These are phyloP conservation scores for Verticillium albo-atrum DNA, from an alignment of 2,329 filamentous ascomycete genomes.

Conservation along the genomic window DNA sequence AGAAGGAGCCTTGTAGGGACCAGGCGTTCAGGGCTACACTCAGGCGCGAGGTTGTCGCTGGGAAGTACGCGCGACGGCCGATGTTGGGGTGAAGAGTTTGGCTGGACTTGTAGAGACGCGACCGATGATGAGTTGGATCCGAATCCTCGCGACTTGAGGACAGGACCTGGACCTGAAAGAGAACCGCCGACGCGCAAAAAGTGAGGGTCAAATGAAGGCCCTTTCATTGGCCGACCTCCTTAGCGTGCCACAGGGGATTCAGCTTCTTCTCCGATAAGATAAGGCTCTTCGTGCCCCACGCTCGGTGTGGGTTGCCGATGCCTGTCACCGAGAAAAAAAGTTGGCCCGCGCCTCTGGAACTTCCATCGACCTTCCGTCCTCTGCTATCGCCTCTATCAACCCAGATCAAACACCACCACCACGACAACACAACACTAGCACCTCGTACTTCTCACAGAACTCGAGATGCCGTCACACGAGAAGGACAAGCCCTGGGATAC, in stretches of 20 bases:
- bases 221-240: not conserved
- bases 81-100: not conserved
- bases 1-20: not conserved
- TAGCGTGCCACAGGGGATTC: not conserved
- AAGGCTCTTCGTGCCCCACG: not conserved
- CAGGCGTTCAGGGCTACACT: not conserved
- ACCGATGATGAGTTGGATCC: not conserved
- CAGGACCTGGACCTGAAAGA: not conserved
- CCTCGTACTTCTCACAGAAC: not conserved
- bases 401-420: not conserved
- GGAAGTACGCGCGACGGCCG: not conserved
- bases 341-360: not conserved
- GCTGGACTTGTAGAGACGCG: not conserved
- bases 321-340: conserved; percentile 2
- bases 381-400: not conserved
- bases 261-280: not conserved
- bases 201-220: not conserved
- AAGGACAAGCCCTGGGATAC: conserved; percentile 93
- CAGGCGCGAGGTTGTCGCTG: not conserved
- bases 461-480: conserved; percentile 77
- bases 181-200: not conserved
- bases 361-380: not conserved
- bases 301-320: not conserved
- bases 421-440: not conserved
- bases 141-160: not conserved